A percentile compares a stretch with the other conserved stretches of the same genome.
Conservation (phyloP, 352 stramenopile species). For the Pythium folliculosum region DNA sequence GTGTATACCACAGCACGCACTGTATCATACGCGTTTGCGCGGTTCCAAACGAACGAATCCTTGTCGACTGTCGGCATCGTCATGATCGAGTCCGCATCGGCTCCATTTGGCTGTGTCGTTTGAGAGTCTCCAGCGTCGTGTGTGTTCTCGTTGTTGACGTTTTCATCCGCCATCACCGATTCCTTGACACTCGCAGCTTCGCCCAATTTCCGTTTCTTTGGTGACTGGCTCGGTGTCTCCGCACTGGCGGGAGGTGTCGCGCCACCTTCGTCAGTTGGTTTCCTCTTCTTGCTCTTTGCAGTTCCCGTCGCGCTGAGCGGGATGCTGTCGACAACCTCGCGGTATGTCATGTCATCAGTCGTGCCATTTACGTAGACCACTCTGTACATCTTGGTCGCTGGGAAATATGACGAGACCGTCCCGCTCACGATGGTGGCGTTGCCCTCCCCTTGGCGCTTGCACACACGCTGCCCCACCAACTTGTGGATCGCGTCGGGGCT, state of each 20-base stretch:
- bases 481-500: conserved; percentile 41
- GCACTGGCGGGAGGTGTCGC: neutral
- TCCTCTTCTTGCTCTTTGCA: conserved; percentile 50
- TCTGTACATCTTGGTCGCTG: conserved; percentile 75
- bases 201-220: conserved; percentile 19
- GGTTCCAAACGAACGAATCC: conserved; percentile 26
- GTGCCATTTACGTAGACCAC: conserved; percentile 61
- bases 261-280: conserved; percentile 6
- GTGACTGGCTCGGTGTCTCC: neutral
- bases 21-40: conserved; percentile 43
- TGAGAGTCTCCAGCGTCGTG: neutral
- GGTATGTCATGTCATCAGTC: conserved; percentile 59
- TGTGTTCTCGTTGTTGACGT: conserved; percentile 22
- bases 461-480: conserved; percentile 50
- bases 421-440: conserved; percentile 41
- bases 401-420: conserved; percentile 69
- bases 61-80: conserved; percentile 8
- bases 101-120: neutral
- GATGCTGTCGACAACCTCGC: conserved; percentile 64
- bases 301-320: conserved; percentile 25
- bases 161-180: conserved; percentile 4
- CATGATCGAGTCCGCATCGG: neutral
- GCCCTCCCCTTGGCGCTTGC: conserved; percentile 35
- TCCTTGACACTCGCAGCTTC: conserved; percentile 6
- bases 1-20: conserved; percentile 61